A percentile compares a stretch with the other conserved stretches of the same genome.
Evolutionary conservation across 2,329 filamentous ascomycete genomes (phyloP).

Genomic region (Colletotrichum melonis): DNA sequence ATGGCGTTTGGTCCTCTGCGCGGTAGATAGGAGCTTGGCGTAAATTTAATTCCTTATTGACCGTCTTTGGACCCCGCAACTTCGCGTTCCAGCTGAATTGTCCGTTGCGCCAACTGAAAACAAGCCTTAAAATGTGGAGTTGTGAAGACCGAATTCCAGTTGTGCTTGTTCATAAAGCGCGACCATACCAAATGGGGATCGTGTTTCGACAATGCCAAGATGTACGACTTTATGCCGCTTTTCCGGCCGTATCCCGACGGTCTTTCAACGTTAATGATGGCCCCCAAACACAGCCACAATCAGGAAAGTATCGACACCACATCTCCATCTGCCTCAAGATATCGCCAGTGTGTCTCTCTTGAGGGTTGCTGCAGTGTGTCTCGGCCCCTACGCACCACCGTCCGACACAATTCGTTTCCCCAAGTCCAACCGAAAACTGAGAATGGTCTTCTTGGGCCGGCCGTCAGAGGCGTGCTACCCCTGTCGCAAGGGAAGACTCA

Average conservation of each 20-base stretch:
- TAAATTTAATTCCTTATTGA: not conserved
- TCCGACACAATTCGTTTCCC: not conserved
- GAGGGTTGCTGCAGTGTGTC: conserved; percentile 3
- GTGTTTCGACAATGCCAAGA: conserved; percentile 14
- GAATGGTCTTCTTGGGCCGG: conserved; percentile 45
- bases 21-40: not conserved
- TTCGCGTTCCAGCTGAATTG: not conserved
- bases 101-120: not conserved
- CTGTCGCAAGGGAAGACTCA: conserved; percentile 41
- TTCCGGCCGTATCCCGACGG: not conserved
- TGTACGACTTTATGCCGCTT: conserved; percentile 5
- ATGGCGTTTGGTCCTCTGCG: not conserved
- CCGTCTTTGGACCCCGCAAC: not conserved
- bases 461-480: conserved; percentile 43
- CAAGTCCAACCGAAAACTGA: not conserved
- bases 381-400: conserved; percentile 6
- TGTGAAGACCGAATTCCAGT: not conserved
- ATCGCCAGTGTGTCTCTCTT: conserved; percentile 10
- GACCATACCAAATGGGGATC: conserved; percentile 24
- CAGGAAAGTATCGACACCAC: conserved; percentile 2
- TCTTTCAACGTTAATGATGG: not conserved
- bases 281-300: conserved; percentile 16
- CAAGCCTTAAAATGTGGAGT: not conserved
- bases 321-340: conserved; percentile 6
- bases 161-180: not conserved